Base-by-base conservation (phyloP, 2,329 filamentous ascomycete genomes). In the Xylaria sp. region DNA sequence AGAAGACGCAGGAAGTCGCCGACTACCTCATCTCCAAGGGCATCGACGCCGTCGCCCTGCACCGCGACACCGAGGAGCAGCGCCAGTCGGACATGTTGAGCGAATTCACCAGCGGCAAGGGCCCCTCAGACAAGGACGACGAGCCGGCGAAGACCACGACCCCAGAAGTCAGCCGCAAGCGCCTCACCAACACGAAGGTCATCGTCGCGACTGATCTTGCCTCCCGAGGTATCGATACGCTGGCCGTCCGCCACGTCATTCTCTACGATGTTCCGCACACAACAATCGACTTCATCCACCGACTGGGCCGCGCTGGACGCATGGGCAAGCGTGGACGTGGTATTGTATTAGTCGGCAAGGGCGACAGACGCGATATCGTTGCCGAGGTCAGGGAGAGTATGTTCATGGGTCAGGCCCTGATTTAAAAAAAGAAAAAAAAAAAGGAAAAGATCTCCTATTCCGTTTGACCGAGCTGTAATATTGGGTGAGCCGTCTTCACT, bases 221-320 rank as follows among this genome's bases (percentile, higher is more conserved):
- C 3, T 96, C 92, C 4, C 80, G 94, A 66, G 94, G 94, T 63
- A 96, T 99, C 68, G 94, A 99, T 74, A 99, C 94, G 0, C 76
- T 97, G 35, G 89, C 91, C 16, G 93, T 97, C 16, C 84, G 90
- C 59, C 91, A 96, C 66, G 94, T 99, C 55, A 88, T 99, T 57
- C 77, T 99, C 30, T 97, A 96, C 74, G 92, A 99, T 72, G 93
- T 99, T n/a, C 94, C 94, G 3, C 93, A 97, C 72, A 96, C 91
- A 0, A 96, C 92, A 0, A 95, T 99, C 61, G 95, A 99, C 74
- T 99, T 99, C 70, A 97, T 99, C 70, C 95, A 99, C 75, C 88
- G 95, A 13, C 84, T 97, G 3, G 94, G 94, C 13, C 84, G 94
- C 59, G 91, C 94, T 1, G 94, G 94, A 0, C 84, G 94, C 39